phyloP scores from a whole-genome alignment of 257 asterid genomes.

The Lycium barbarum region DNA sequence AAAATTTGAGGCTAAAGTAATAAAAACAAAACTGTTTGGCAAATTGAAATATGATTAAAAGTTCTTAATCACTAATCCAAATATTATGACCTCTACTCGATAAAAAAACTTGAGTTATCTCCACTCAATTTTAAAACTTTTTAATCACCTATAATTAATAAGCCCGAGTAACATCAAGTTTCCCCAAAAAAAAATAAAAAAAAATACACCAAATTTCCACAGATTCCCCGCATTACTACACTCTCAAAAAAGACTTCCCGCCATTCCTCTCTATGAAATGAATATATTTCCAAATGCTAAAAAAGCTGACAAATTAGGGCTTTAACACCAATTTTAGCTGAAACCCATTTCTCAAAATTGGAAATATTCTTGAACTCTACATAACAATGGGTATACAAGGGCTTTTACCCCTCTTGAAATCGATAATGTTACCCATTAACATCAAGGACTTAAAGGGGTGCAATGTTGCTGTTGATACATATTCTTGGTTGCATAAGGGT shows the following conservation, averaged over 20 bases:
- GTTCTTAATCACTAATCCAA: no score
- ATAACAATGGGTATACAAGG: conserved; percentile 87
- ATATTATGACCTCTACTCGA: no score
- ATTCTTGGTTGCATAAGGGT: conserved; percentile 99
- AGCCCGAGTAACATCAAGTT: no score
- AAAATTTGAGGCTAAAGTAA: no score
- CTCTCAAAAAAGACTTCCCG: conserved; percentile 32
- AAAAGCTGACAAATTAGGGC: conserved; percentile 27
- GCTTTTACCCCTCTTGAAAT: conserved; percentile 86
- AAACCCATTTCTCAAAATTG: conserved; percentile 26
- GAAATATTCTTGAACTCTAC: not conserved
- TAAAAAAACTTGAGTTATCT: no score
- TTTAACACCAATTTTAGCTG: conserved; percentile 21
- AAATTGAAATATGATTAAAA: no score
- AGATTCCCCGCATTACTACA: not conserved
- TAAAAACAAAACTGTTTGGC: no score
- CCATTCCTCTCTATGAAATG: conserved; percentile 5
- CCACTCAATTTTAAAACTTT: no score
- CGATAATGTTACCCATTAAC: conserved; percentile 85
- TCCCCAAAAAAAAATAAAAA: no score
- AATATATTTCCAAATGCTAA: not conserved
- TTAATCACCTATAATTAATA: no score
- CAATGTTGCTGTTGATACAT: conserved; percentile 84
- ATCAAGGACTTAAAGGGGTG: conserved; percentile 81
- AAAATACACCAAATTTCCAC: not conserved